Conservation (phyloP, 2,329 filamentous ascomycete genomes). For the Pseudogymnoascus sp. region DNA sequence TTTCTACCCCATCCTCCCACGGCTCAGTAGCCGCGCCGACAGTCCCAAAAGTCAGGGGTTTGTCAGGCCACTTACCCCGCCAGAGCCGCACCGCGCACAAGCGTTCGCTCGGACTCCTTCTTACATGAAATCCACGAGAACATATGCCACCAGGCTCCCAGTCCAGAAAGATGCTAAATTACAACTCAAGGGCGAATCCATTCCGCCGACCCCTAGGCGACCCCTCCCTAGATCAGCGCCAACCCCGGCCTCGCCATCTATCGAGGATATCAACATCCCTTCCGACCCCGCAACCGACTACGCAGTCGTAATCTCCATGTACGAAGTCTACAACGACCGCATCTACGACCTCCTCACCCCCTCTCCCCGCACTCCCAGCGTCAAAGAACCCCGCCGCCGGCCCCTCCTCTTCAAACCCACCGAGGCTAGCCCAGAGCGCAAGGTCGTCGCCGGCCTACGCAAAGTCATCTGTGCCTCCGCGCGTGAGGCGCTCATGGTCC, state of each 20-base stretch:
- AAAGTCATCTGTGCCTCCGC: slow-evolving; percentile 82
- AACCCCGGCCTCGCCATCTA: slow-evolving; percentile 65
- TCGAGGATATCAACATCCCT: slow-evolving; percentile 60
- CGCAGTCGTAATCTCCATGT: slow-evolving; percentile 89
- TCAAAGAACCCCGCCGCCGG: slow-evolving; percentile 66
- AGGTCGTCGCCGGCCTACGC: slow-evolving; percentile 82
- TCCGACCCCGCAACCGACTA: slow-evolving; percentile 69
- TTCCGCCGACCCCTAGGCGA: slow-evolving; percentile 46
- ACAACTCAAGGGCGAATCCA: slow-evolving; percentile 43
- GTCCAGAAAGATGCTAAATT: slow-evolving; percentile 22
- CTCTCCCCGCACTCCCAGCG: slow-evolving; percentile 48
- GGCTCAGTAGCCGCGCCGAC: slow-evolving; percentile 18
- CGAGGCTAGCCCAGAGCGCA: slow-evolving; percentile 79
- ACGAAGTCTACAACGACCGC: slow-evolving; percentile 97
- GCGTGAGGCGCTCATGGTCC: slow-evolving; percentile 76
- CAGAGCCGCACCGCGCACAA: neutral
- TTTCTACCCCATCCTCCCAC: slow-evolving; percentile 13
- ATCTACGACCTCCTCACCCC: slow-evolving; percentile 87
- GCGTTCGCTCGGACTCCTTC: slow-evolving; percentile 19
- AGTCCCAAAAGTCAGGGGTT: slow-evolving; percentile 26
- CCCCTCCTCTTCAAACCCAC: slow-evolving; percentile 88
- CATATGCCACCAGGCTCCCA: neutral
- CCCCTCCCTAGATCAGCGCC: slow-evolving; percentile 60
- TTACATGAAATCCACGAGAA: slow-evolving; percentile 22
- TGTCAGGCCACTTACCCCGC: slow-evolving; percentile 18